A percentile compares a stretch with the other conserved stretches of the same genome.
Conservation (phyloP, 2,329 filamentous ascomycete genomes). For the Helicocarpus griseus region DNA sequence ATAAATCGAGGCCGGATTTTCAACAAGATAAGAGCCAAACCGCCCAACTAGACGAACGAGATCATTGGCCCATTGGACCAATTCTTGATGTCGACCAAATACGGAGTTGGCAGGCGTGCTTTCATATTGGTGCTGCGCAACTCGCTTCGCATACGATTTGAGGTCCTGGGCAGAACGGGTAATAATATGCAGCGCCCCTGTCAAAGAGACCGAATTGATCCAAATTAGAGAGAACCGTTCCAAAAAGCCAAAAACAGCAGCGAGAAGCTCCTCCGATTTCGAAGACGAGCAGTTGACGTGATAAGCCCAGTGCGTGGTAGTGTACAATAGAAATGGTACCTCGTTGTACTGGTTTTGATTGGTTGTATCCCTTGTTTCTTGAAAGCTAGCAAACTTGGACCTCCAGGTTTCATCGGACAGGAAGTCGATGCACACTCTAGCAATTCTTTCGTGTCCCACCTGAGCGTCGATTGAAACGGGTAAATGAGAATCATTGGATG, state of each 20-base stretch:
- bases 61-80: conserved; percentile 27
- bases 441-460: conserved; percentile 11
- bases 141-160: conserved; percentile 12
- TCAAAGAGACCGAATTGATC: conserved; percentile 22
- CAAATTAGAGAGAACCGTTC: conserved; percentile 19
- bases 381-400: not conserved
- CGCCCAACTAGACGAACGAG: conserved; percentile 28
- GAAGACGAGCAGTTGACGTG: conserved; percentile 1
- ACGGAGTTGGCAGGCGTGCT: conserved; percentile 5
- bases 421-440: conserved; percentile 19
- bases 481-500: conserved; percentile 3
- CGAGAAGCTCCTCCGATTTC: conserved; percentile 2
- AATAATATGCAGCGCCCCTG: conserved; percentile 18
- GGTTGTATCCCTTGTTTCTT: not conserved
- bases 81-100: conserved; percentile 13
- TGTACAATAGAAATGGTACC: conserved; percentile 8
- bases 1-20: conserved; percentile 26
- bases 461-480: conserved; percentile 4
- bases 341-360: not conserved
- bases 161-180: conserved; percentile 20
- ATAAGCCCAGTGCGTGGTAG: conserved; percentile 7
- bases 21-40: conserved; percentile 21
- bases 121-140: conserved; percentile 6
- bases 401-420: conserved; percentile 6
- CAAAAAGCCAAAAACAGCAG: conserved; percentile 5